A percentile compares a stretch with the other conserved stretches of the same genome.
Conservation (phyloP, 805 yeast species). For the Candida ficus region DNA sequence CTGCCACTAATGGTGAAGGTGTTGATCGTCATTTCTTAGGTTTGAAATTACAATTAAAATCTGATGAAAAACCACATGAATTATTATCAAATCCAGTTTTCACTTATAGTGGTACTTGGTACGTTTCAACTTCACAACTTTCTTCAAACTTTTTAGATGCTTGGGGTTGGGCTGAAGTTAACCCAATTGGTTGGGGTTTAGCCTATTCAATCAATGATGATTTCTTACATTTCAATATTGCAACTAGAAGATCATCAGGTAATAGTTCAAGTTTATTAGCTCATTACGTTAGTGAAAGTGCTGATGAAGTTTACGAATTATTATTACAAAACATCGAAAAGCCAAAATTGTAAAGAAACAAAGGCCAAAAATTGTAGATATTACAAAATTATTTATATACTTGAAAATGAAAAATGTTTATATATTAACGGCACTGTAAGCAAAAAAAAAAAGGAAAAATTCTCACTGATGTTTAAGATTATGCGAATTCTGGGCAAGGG, state of each 20-base stretch:
- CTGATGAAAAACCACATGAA: constrained; percentile 54
- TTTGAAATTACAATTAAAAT: constrained; percentile 61
- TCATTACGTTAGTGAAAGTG: constrained; percentile 68
- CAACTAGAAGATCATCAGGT: constrained; percentile 60
- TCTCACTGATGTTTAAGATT: too few species aligned
- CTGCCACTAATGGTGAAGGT: constrained; percentile 82
- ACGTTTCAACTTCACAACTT: constrained; percentile 81
- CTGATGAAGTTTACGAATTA: constrained; percentile 72
- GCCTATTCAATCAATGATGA: constrained; percentile 90
- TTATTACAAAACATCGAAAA: constrained; percentile 29
- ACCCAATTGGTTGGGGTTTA: constrained; percentile 88
- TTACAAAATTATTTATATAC: too few species aligned
- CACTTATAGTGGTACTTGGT: constrained; percentile 79
- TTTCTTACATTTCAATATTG: constrained; percentile 80
- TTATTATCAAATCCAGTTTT: constrained; percentile 74
- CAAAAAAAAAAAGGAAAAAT: too few species aligned
- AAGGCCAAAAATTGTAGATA: too few species aligned
- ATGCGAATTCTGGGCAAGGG: too few species aligned
- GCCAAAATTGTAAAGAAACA: constrained; percentile 14
- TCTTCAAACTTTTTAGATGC: constrained; percentile 82
- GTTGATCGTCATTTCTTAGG: constrained; percentile 94
- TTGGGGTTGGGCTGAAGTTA: constrained; percentile 95
- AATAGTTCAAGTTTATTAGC: constrained; percentile 52
- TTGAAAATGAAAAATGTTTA: too few species aligned
- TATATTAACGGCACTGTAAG: too few species aligned